These are phyloP conservation scores for Pleurotus pulmonarius DNA, from an alignment of 768 basidiomycete species.

Conservation along the genomic window DNA sequence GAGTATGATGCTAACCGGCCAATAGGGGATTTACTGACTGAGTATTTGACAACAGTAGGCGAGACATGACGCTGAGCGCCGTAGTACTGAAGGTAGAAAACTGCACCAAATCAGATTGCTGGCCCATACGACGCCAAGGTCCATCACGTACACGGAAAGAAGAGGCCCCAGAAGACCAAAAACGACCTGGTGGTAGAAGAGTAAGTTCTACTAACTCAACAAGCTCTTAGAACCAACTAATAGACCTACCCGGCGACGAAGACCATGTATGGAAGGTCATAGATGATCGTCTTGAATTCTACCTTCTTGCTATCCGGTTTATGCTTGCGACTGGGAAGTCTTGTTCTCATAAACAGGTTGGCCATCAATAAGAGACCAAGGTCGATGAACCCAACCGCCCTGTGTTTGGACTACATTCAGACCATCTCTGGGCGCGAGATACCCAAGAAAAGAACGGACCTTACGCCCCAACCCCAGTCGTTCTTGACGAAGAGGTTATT, in stretches of 20 bases:
- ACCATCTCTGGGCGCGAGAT: conserved; percentile 17
- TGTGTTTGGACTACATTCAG: conserved; percentile 15
- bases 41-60: conserved; percentile 36
- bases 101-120: conserved; percentile 17
- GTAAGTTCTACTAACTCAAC: too few species aligned
- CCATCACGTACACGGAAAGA: conserved; percentile 41
- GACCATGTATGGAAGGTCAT: conserved; percentile 38
- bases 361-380: conserved; percentile 39
- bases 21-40: conserved; percentile 24
- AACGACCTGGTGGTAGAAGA: conserved; percentile 15
- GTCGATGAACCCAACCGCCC: conserved; percentile 43
- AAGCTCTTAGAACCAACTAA: background rate
- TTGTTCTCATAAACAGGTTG: conserved; percentile 39
- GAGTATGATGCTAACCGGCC: background rate
- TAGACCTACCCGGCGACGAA: conserved; percentile 34
- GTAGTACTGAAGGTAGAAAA: conserved; percentile 52
- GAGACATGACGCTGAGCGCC: conserved; percentile 36
- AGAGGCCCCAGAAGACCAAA: conserved; percentile 42
- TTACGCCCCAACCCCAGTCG: conserved; percentile 41
- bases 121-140: too few species aligned
- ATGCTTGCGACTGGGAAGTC: conserved; percentile 23
- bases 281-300: conserved; percentile 29
- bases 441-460: conserved; percentile 26
- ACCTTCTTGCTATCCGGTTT: conserved; percentile 16
- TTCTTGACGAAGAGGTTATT: conserved; percentile 38